These are phyloP conservation scores for Chaetoscypha palmicola DNA, from an alignment of 2,329 filamentous ascomycete species.

Conservation along the genomic window DNA sequence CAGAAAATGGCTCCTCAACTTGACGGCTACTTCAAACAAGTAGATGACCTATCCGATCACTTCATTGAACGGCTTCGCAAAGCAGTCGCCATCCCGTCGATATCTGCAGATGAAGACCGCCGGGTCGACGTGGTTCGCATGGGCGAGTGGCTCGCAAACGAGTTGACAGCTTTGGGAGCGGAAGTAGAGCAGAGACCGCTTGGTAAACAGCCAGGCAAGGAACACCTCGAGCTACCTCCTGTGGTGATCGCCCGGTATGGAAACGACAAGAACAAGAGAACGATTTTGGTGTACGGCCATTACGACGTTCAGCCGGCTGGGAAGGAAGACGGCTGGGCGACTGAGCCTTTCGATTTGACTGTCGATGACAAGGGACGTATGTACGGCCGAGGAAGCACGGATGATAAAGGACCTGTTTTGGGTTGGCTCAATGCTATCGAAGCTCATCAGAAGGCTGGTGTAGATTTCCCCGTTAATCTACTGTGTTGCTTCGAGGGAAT, in stretches of 20 bases:
- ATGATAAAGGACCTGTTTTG: constrained; percentile 95
- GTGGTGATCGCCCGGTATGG: constrained; percentile 91
- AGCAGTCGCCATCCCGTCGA: constrained; percentile 92
- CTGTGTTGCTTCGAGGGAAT: constrained; percentile 99
- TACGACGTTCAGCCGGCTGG: constrained; percentile 97
- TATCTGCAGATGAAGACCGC: constrained; percentile 85
- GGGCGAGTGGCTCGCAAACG: constrained; percentile 80
- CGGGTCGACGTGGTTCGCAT: constrained; percentile 92
- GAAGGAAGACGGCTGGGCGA: constrained; percentile 90
- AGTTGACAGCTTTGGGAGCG: constrained; percentile 79
- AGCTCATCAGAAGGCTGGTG: constrained; percentile 87
- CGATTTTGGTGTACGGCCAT: constrained; percentile 94
- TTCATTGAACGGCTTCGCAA: constrained; percentile 88
- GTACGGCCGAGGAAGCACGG: constrained; percentile 91
- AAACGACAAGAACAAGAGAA: constrained; percentile 84
- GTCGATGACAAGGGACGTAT: constrained; percentile 89
- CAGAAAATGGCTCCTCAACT: constrained; percentile 77
- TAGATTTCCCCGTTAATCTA: constrained; percentile 95
- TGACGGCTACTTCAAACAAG: constrained; percentile 87
- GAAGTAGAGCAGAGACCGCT: constrained; percentile 79
- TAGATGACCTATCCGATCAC: constrained; percentile 67
- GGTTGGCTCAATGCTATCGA: constrained; percentile 98
- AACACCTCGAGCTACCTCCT: constrained; percentile 84
- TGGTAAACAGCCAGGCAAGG: constrained; percentile 86
- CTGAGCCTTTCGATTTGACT: constrained; percentile 83